Conservation (phyloP, 176 grass and related monocot genomes). For the Oryza nivara region DNA sequence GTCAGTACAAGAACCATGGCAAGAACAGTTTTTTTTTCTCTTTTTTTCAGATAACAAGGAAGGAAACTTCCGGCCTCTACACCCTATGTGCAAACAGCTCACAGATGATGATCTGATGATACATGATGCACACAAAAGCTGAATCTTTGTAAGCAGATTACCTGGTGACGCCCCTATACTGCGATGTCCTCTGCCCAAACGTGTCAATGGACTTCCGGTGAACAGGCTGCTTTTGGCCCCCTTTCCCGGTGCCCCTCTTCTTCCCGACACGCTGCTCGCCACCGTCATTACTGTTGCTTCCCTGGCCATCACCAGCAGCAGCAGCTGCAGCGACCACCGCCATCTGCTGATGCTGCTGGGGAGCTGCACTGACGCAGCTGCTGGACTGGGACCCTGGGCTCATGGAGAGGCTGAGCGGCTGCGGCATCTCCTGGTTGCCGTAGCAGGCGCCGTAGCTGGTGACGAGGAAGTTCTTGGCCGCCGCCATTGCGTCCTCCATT, state of each 20-base stretch:
- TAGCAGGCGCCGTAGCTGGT: slow-evolving; percentile 45
- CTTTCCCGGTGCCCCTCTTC: slow-evolving; percentile 72
- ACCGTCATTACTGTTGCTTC: slow-evolving; percentile 39
- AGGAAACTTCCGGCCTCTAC: not conserved
- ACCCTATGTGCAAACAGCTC: not conserved
- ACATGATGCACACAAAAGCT: not conserved
- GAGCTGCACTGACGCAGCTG: slow-evolving; percentile 62
- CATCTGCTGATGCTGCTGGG: slow-evolving; percentile 48
- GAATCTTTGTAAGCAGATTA: slow-evolving; percentile 40
- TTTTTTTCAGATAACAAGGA: not conserved
- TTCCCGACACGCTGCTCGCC: slow-evolving; percentile 49
- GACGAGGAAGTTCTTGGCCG: slow-evolving; percentile 53
- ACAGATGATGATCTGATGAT: not conserved
- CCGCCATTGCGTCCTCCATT: slow-evolving; percentile 60
- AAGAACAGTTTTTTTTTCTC: not conserved
- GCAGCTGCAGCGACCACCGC: slow-evolving; percentile 31
- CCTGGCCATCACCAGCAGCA: slow-evolving; percentile 39
- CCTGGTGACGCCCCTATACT: slow-evolving; percentile 97
- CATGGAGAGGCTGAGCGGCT: slow-evolving; percentile 85
- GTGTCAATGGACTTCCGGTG: slow-evolving; percentile 97
- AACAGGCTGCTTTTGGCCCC: slow-evolving; percentile 72
- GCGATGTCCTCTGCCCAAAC: slow-evolving; percentile 95
- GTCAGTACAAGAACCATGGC: slow-evolving; percentile 25
- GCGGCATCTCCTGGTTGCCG: slow-evolving; percentile 47
- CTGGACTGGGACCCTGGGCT: slow-evolving; percentile 83